Evolutionary conservation across 306 rosid genomes (phyloP).

Genomic region (Cicer yamashitae): DNA sequence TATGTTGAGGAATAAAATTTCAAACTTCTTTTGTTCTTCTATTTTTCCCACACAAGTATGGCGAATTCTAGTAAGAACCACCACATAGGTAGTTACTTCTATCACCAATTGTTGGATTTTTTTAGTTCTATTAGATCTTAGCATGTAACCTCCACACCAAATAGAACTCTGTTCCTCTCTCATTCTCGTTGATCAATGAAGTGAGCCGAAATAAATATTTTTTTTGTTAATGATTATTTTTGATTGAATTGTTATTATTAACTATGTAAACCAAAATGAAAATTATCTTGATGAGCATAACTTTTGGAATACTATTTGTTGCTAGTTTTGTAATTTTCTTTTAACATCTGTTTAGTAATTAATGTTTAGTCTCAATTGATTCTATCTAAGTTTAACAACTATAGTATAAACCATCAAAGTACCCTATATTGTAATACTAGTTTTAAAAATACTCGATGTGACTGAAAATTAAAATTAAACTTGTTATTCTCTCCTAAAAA

Average conservation of each 20-base stretch:
- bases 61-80: too few relatives aligned
- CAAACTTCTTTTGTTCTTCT: too few relatives aligned
- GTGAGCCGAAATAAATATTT: neutral
- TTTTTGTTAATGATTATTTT: too few relatives aligned
- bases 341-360: neutral
- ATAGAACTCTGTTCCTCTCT: neutral
- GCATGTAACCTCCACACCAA: too few relatives aligned
- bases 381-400: neutral
- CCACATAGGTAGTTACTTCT: too few relatives aligned
- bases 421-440: neutral
- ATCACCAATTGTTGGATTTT: too few relatives aligned
- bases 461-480: neutral
- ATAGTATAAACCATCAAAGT: neutral
- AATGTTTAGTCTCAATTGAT: neutral
- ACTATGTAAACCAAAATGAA: neutral
- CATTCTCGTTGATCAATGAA: neutral
- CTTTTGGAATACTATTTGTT: neutral
- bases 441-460: neutral
- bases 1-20: too few relatives aligned
- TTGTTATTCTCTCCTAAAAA: constrained; percentile 3
- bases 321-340: neutral
- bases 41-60: too few relatives aligned
- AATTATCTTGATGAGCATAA: neutral
- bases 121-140: too few relatives aligned
- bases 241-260: too few relatives aligned